A percentile compares a stretch with the other conserved stretches of the same genome.
Evolutionary conservation across 192 early-diverging fungal genomes (phyloP).

Genomic region (Mortierella antarctica): DNA sequence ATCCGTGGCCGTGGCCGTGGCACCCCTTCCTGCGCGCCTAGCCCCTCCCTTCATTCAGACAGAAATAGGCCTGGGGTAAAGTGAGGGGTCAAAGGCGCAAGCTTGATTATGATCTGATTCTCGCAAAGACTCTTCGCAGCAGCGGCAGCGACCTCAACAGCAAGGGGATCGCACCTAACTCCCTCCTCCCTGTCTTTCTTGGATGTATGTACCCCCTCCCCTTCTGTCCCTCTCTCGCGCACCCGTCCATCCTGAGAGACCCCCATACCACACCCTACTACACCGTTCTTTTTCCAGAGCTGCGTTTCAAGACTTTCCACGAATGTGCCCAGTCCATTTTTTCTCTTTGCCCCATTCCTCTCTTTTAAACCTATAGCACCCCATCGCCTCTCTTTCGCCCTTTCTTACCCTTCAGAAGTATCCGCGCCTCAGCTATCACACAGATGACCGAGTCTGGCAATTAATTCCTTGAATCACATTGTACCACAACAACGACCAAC

Average conservation of each 20-base stretch:
- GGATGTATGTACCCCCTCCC: not conserved
- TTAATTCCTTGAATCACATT: too few species aligned
- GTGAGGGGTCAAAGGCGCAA: not conserved
- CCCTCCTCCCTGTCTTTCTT: not conserved
- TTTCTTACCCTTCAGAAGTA: too few species aligned
- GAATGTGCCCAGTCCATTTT: slow-evolving; percentile 10
- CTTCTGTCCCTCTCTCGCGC: not conserved
- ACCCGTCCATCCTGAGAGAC: slow-evolving; percentile 7
- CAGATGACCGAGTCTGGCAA: too few species aligned
- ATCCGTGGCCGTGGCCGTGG: not conserved
- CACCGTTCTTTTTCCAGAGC: not conserved
- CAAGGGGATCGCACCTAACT: not conserved
- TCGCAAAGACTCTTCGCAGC: too few species aligned
- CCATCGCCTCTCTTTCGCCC: not conserved
- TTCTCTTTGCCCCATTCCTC: slow-evolving; percentile 11
- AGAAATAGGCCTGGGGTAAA: not conserved
- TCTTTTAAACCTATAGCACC: not conserved
- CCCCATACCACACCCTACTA: slow-evolving; percentile 18
- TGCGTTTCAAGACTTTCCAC: slow-evolving; percentile 3
- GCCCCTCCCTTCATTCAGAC: not conserved
- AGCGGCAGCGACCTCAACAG: not conserved
- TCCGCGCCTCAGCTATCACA: too few species aligned
- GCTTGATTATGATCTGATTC: not conserved
- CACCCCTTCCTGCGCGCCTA: not conserved
- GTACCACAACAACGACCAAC: too few species aligned